Base-by-base conservation (phyloP, 345 rosid species). In the Geranium rotundifolium region DNA sequence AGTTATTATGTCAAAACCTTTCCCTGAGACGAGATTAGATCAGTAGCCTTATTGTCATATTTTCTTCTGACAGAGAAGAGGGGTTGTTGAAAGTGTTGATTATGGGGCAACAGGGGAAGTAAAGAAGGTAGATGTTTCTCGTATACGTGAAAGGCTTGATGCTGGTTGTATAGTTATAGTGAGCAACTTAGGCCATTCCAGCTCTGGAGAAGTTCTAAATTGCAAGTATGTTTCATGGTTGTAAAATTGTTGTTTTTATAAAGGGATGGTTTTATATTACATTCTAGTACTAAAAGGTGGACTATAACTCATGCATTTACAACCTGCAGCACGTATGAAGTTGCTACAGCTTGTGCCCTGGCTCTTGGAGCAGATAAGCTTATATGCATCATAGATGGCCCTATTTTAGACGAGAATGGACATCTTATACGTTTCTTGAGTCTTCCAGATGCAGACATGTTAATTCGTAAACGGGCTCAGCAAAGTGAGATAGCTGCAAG, bases 61-160 rank as follows among this genome's bases (percentile, higher is more conserved):
- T 27, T 62, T 56, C 46, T 67, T 67, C 54, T 69, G 60, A 27
- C 79, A 92, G 98, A 84, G 95, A 80, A 83, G 85, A 82, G 98
- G 98, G 72, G 93, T 89, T 74, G 87, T 92, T 66, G 81, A 83
- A 19, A 95, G 98, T 67, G 84, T 92, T 73, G 95, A 92, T 73
- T 89, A 81, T 83, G 98, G 93, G 75, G 88, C 96, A 61, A 92
- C 97, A 0, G 98, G 98, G 68, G 89, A 83, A 80, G 96, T 92
- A 64, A 92, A 92, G 81, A 89, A 85, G 73, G 86, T 89, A 66
- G 96, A 92, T 65, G 91, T 84, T 30, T 67, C 73, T 73, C 88
- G 95, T 63, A 85, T 92, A 75, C 73, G 84, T 1, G 87, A 92
- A 76, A 84, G 98, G 77, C 97, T 89, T 74, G 91, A 89, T 71